Evolutionary conservation across 495 filamentous ascomycete genomes (phyloP), one percentile per base, ranked within the genome.

Genomic region (Hapsidospora chrysogenum): DNA sequence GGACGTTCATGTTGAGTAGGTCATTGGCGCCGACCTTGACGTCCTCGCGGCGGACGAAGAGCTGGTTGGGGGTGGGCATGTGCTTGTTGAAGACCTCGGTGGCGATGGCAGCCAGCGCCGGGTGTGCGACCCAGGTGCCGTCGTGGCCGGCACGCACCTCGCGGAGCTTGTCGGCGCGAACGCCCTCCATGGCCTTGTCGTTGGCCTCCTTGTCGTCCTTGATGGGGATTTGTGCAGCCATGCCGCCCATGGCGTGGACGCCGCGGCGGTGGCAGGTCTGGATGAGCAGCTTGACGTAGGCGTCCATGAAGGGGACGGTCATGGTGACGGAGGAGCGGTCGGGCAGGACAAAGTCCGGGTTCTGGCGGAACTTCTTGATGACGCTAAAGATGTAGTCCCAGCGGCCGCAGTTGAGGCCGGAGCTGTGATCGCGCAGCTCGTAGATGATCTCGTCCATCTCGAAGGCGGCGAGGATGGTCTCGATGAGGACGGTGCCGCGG

Each of bases 361-460:
- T 85, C 44, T 93, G 74, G 47, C 92, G 81, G 77, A 96, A 95
- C 62, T 93, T 94, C 71, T 99, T 99, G 69, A 99, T 99, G 51
- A 89, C 83, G 56, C 78, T 87, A 69, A 99, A 97, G 63, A 99
- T 96, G 69, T 99, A 99, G 54, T 99, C 89, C 89, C 89, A 99
- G 33, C 89, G 80, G 33, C 89, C 89, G 59, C 89, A 99, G 70
- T 99, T 99, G 43, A 99, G 70, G 35, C 89, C 89, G 9, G 89
- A 79, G 58, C 76, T 84, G 66, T 99, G 89, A 52, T 96, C 87
- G 25, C 89, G 82, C 42, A 99, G 78, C 60, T 99, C 89, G 63
- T 94, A 99, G 58, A 99, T 96, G 59, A 97, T 96, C 78, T 97
- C 89, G 40, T 99, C 89, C 89, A 99, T 99, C 66, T 99, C 92